phyloP scores from a whole-genome alignment of 2,329 filamentous ascomycete genomes.

The Alternaria sp. region DNA sequence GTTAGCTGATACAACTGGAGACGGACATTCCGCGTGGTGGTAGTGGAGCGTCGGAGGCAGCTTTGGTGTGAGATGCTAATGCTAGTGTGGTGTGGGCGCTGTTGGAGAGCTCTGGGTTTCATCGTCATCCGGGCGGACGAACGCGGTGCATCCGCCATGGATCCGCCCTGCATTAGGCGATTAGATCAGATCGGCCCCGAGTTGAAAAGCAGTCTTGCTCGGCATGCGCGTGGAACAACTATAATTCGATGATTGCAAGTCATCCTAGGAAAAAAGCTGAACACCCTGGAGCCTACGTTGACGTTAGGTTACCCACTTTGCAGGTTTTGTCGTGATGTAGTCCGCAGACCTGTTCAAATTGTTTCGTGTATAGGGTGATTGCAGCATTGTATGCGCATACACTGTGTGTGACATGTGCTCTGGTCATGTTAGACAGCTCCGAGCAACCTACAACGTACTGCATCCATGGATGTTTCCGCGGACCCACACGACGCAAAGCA shows the following conservation, averaged over 20 bases:
- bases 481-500: background rate
- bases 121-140: conserved; percentile 26
- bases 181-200: background rate
- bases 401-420: background rate
- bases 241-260: background rate
- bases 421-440: background rate
- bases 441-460: background rate
- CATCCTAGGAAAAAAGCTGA: no score
- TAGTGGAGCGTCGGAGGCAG: background rate
- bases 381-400: background rate
- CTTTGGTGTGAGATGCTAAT: conserved; percentile 20
- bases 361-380: background rate
- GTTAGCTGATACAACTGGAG: conserved; percentile 6
- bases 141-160: conserved; percentile 17
- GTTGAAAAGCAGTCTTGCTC: background rate
- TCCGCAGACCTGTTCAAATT: background rate
- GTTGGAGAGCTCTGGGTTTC: conserved; percentile 24
- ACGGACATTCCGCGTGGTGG: conserved; percentile 17
- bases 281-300: no score
- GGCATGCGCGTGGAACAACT: background rate
- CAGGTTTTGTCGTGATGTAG: no score
- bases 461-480: background rate
- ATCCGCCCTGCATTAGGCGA: conserved; percentile 14
- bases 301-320: no score
- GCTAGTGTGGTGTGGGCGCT: conserved; percentile 8